A percentile compares a stretch with the other conserved stretches of the same genome.
Evolutionary conservation across 257 asterid species (phyloP).

Genomic region (Solanum lycopersicoides): DNA sequence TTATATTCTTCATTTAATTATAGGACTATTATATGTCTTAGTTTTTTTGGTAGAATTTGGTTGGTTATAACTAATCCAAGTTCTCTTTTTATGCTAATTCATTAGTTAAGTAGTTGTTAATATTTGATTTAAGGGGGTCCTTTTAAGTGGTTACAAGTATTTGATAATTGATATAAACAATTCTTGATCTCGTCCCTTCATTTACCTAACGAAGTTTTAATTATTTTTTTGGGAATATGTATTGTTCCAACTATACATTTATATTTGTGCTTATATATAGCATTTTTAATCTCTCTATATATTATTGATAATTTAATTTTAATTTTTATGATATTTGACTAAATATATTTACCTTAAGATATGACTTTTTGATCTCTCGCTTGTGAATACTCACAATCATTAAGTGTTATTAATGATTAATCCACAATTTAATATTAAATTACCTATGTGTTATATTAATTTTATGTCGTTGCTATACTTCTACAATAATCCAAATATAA

Average conservation of each 20-base stretch:
- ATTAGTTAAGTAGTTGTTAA: neutral
- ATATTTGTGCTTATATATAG: neutral
- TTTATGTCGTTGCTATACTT: neutral
- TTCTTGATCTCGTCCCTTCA: neutral
- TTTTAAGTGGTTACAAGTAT: neutral
- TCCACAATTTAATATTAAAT: neutral
- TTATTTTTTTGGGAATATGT: neutral
- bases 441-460: neutral
- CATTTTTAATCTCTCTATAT: neutral
- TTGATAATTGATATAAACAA: neutral
- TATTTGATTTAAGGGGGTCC: neutral
- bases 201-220: neutral
- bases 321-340: neutral
- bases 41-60: neutral
- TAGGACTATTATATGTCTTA: constrained; percentile 7
- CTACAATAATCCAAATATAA: neutral
- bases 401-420: neutral
- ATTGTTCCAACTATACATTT: neutral
- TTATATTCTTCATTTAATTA: constrained; percentile 8
- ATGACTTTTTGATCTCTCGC: neutral
- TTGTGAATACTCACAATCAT: neutral
- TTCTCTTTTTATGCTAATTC: neutral
- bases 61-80: neutral
- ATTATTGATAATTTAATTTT: neutral
- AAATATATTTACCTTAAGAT: neutral